Percentiles rank a stretch among this genome's conserved stretches.
Conservation (phyloP, 2,329 filamentous ascomycete genomes). For the Alternaria novae-zelandiae region DNA sequence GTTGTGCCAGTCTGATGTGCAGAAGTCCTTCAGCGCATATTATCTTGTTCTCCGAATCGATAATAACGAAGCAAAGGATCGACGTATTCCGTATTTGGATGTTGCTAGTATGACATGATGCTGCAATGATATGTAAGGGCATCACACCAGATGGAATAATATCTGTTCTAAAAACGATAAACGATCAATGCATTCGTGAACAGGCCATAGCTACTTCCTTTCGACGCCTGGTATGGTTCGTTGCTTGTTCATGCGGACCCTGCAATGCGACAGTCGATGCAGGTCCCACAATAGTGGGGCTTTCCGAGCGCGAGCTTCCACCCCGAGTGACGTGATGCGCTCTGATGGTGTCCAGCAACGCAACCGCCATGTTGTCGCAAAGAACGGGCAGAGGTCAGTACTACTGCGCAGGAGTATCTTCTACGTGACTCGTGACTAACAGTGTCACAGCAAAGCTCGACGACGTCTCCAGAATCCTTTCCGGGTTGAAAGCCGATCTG, state of each 20-base stretch:
- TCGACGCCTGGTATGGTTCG: neutral
- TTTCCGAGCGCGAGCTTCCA: conserved; percentile 8
- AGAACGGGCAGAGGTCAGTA: conserved; percentile 26
- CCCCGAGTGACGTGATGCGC: neutral
- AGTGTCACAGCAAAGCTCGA: conserved; percentile 65
- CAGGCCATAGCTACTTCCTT: neutral
- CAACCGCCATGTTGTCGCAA: conserved; percentile 12
- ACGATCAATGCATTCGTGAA: neutral
- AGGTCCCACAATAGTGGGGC: conserved; percentile 16
- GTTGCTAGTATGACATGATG: neutral
- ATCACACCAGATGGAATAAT: neutral
- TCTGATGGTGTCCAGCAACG: neutral
- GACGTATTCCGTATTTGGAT: neutral
- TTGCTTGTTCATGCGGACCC: conserved; percentile 4
- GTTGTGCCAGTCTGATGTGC: neutral
- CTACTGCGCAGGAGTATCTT: no score
- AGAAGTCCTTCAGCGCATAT: neutral
- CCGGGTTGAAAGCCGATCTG: conserved; percentile 68
- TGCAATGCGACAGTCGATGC: conserved; percentile 1
- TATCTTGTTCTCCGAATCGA: neutral
- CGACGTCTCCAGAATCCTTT: conserved; percentile 70
- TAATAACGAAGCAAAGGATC: neutral
- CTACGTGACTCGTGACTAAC: conserved; percentile 14
- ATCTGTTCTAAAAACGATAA: neutral
- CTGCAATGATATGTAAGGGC: neutral